Percentiles rank a stretch among this genome's conserved stretches.
Conservation (phyloP, 495 filamentous ascomycete genomes). For the Eremomyces bilateralis region DNA sequence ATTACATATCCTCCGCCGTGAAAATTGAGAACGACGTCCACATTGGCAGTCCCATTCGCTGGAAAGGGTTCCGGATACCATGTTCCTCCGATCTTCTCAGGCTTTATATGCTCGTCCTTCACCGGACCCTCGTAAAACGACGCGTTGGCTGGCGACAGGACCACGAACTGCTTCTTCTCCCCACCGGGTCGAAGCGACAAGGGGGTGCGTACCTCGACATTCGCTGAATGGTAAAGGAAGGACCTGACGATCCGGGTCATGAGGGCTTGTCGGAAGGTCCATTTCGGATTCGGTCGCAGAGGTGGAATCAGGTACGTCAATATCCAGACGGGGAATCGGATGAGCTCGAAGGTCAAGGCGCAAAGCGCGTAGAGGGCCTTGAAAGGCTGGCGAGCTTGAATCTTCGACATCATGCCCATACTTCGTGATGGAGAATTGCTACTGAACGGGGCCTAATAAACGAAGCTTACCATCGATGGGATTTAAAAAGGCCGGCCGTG, state of each 20-base stretch:
- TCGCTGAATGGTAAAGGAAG: conserved; percentile 10
- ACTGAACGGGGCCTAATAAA: too few species aligned
- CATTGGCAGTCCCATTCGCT: conserved; percentile 2
- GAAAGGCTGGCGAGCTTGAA: conserved; percentile 14
- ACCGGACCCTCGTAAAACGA: conserved; percentile 14
- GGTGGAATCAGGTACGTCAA: conserved; percentile 11
- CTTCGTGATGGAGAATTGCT: too few species aligned
- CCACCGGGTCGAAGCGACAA: conserved; percentile 13
- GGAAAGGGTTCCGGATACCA: conserved; percentile 15
- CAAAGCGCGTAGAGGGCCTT: conserved; percentile 17
- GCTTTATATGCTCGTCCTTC: conserved; percentile 11
- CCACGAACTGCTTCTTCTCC: conserved; percentile 16
- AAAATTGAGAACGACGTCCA: conserved; percentile 24
- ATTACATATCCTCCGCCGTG: conserved; percentile 30
- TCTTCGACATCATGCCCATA: too few species aligned
- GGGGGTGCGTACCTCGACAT: conserved; percentile 10
- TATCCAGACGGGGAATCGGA: conserved; percentile 16
- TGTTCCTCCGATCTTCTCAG: conserved; percentile 17
- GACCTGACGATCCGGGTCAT: conserved; percentile 10
- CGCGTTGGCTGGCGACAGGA: conserved; percentile 8
- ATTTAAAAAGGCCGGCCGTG: too few species aligned
- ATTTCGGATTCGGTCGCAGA: conserved; percentile 14
- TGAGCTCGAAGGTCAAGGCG: conserved; percentile 10
- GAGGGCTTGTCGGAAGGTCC: conserved; percentile 18
- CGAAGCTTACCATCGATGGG: too few species aligned